Base-by-base conservation (phyloP, 2,329 filamentous ascomycete species). In the Sarocladium kiliense region DNA sequence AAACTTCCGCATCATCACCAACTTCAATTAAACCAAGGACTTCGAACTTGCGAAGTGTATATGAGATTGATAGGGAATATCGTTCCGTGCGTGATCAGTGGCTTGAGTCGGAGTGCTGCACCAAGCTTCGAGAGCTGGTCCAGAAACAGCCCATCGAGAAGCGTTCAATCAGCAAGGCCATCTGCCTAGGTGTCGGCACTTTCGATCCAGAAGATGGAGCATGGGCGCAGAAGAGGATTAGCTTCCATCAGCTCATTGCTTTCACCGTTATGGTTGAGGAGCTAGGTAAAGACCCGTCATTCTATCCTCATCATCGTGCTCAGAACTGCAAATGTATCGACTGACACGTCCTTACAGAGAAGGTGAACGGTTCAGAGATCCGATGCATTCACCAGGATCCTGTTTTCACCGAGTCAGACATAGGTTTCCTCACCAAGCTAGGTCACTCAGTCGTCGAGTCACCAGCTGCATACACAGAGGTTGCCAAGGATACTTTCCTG, bases 131-230 rank as follows among this genome's bases (percentile, higher is more conserved):
- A 25, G 45, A 27, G 12, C 18, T 54, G 1, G 51, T 59, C 21
- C 26, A 26, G 32, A 30, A 41, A 11, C 53, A 39, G 16, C 3
- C 26, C 2, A 21, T 41, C 7, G 14, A 27, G 16, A 45, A 42
- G 5, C 51, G 26, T 7, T 18, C 30, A 0, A 53, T 68, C 1
- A 56, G 58, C 11, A 54, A 58, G 9, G 81, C 79, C 1, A 61
- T 84, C 5, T 83, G 80, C 57, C 71, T 85, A 4, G 81, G 81
- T 0, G 66, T 80, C 2, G 81, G 81, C 2, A 73, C 78, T 0
- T 82, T 82, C 57, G 78, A 82, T 53, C 77, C 78, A 2, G 65
- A 67, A 2, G 74, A 78, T 44, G 74, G 71, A 1, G 72, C 70
- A 0, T 75, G 71, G 68, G 72, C 75, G n/a, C 68, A 70, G 2